A percentile compares a stretch with the other conserved stretches of the same genome.
These are phyloP conservation scores for Cercophora newfieldiana DNA, from an alignment of 495 filamentous ascomycete species.

Conservation along the genomic window DNA sequence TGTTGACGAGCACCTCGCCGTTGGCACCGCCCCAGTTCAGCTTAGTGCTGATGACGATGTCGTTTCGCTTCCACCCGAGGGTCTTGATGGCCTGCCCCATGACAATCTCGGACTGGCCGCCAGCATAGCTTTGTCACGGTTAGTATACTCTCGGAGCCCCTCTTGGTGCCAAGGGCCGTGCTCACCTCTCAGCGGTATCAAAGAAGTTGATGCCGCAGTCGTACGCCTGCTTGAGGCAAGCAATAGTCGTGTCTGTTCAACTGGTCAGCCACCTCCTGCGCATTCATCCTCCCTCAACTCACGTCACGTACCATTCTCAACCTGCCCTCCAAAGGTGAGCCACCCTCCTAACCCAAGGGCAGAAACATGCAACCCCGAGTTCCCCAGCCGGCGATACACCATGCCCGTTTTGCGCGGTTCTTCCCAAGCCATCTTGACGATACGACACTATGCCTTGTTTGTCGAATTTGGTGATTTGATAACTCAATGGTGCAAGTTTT, in stretches of 20 bases:
- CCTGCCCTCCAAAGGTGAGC: constrained; percentile 59
- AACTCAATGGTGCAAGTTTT: not conserved
- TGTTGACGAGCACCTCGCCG: constrained; percentile 53
- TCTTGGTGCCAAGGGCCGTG: not conserved
- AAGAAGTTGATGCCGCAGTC: constrained; percentile 67
- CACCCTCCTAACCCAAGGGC: constrained; percentile 61
- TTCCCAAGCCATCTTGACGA: constrained; percentile 31
- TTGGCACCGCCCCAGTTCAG: constrained; percentile 64
- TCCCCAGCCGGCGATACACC: constrained; percentile 60
- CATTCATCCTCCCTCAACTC: not conserved
- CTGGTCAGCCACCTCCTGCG: not conserved
- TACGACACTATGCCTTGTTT: not conserved
- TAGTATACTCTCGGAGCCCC: not conserved
- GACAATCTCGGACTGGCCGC: constrained; percentile 56
- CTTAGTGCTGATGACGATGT: constrained; percentile 72
- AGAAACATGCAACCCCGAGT: constrained; percentile 64
- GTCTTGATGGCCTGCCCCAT: constrained; percentile 62
- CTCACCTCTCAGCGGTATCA: constrained; percentile 48
- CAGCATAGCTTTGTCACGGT: constrained; percentile 34
- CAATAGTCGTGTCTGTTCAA: constrained; percentile 52
- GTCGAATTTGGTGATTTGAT: not conserved
- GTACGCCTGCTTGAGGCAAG: constrained; percentile 69
- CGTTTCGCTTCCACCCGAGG: constrained; percentile 63
- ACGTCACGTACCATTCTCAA: constrained; percentile 15
- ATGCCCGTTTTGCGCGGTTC: constrained; percentile 34